phyloP scores from a whole-genome alignment of 2,329 filamentous ascomycete species.

The Coniochaeta sp. region DNA sequence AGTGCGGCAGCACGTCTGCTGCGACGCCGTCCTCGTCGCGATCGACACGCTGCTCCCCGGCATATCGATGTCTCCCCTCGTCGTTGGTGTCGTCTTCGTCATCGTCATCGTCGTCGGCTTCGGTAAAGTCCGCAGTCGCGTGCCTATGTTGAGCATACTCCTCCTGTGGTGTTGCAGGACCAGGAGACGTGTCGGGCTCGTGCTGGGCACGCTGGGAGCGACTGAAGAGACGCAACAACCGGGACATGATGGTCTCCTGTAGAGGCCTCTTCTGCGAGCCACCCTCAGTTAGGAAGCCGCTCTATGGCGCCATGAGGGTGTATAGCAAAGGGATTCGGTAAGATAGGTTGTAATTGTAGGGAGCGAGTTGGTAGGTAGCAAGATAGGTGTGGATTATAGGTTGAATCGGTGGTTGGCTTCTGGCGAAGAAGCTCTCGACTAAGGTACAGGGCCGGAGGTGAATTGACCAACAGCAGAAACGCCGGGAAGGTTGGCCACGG shows the following conservation, averaged over 20 bases:
- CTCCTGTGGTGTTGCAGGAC: conserved; percentile 16
- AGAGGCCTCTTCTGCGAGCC: not conserved
- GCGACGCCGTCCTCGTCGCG: conserved; percentile 25
- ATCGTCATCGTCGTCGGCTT: conserved; percentile 51
- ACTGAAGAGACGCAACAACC: not conserved
- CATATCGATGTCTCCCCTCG: conserved; percentile 22
- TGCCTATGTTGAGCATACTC: conserved; percentile 36
- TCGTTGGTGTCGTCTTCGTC: conserved; percentile 28
- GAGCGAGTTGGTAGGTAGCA: no score
- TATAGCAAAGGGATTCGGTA: no score
- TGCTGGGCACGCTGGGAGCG: not conserved
- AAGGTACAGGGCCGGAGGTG: no score
- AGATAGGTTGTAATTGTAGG: no score
- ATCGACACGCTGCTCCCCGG: conserved; percentile 21
- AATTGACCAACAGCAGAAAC: not conserved
- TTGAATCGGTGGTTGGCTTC: not conserved
- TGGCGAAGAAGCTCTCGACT: not conserved
- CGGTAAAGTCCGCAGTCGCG: conserved; percentile 59
- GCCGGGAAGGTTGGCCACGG: not conserved
- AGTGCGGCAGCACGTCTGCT: conserved; percentile 58
- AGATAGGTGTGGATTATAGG: no score
- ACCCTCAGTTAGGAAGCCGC: not conserved
- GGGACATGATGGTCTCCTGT: conserved; percentile 1
- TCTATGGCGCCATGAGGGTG: not conserved
- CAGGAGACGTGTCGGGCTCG: conserved; percentile 10